A percentile compares a stretch with the other conserved stretches of the same genome.
phyloP scores from a whole-genome alignment of 2,329 filamentous ascomycete species.

The Microdochium paspali region DNA sequence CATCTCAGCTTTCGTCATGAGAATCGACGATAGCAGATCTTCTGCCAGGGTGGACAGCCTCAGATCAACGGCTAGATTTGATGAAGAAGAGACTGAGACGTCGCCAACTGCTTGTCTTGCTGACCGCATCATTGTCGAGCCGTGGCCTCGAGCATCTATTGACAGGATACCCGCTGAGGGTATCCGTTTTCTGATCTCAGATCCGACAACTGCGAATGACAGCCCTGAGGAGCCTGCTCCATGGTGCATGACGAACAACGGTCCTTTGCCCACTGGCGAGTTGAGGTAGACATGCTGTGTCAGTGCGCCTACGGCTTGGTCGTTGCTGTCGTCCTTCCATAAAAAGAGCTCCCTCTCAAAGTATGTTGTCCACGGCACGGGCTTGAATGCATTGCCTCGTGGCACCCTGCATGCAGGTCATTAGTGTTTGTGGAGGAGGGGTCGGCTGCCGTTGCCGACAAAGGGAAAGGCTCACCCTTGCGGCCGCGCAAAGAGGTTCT shows the following conservation, averaged over 20 bases:
- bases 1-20: slow-evolving; percentile 57
- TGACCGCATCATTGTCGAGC: slow-evolving; percentile 43
- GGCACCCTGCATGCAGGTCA: slow-evolving; percentile 25
- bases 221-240: slow-evolving; percentile 89
- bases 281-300: slow-evolving; percentile 79
- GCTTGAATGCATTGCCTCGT: slow-evolving; percentile 47
- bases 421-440: slow-evolving; percentile 1
- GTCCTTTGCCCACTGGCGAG: slow-evolving; percentile 64
- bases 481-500: slow-evolving; percentile 64
- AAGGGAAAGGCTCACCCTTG: slow-evolving; percentile 45
- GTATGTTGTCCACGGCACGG: slow-evolving; percentile 79
- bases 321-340: slow-evolving; percentile 29
- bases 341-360: slow-evolving; percentile 84
- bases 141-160: slow-evolving; percentile 80
- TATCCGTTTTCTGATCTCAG: slow-evolving; percentile 66
- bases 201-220: slow-evolving; percentile 76
- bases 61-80: slow-evolving; percentile 42
- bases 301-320: slow-evolving; percentile 31
- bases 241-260: slow-evolving; percentile 89
- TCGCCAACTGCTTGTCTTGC: too few species aligned
- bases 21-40: slow-evolving; percentile 64
- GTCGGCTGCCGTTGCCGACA: neutral
- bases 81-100: too few species aligned
- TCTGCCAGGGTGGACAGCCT: slow-evolving; percentile 61
- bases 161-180: slow-evolving; percentile 78